Evolutionary conservation across 2,329 filamentous ascomycete species (phyloP).

Genomic region (Colletotrichum gigasporum): DNA sequence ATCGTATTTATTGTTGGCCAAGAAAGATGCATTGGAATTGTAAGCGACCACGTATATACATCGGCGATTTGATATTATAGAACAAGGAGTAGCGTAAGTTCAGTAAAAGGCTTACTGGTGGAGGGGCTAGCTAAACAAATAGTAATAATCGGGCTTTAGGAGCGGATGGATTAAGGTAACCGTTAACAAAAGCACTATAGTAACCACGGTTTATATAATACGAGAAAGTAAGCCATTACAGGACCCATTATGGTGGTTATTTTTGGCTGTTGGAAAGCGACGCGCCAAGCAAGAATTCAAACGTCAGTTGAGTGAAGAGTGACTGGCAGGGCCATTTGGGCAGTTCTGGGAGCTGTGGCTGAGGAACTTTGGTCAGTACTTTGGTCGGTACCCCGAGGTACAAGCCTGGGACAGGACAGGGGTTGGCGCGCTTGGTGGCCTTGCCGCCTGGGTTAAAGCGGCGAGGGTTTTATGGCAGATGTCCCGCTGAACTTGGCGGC

Average conservation of each 20-base stretch:
- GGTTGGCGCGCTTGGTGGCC: no score
- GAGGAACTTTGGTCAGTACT: background rate
- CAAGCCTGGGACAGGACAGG: background rate
- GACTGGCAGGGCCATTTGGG: no score
- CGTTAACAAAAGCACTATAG: background rate
- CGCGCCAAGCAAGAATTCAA: no score
- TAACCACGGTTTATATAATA: background rate
- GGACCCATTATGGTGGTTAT: background rate
- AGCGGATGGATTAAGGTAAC: background rate
- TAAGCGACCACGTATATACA: background rate
- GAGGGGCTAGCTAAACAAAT: background rate
- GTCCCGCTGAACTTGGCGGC: background rate
- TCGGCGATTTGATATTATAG: background rate
- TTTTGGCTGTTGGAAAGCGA: no score
- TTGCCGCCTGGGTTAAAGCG: background rate
- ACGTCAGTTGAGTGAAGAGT: background rate
- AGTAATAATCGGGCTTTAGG: background rate
- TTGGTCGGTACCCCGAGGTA: background rate
- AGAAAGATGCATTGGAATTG: background rate
- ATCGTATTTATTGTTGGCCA: background rate
- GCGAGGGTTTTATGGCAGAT: background rate
- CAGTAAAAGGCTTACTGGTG: background rate
- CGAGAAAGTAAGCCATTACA: background rate
- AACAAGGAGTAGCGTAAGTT: background rate
- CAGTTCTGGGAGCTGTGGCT: no score